Percentiles rank a stretch among this genome's conserved stretches.
Conservation (phyloP, 1,284 basidiomycete genomes). For the Cryptococcus maquisensis region DNA sequence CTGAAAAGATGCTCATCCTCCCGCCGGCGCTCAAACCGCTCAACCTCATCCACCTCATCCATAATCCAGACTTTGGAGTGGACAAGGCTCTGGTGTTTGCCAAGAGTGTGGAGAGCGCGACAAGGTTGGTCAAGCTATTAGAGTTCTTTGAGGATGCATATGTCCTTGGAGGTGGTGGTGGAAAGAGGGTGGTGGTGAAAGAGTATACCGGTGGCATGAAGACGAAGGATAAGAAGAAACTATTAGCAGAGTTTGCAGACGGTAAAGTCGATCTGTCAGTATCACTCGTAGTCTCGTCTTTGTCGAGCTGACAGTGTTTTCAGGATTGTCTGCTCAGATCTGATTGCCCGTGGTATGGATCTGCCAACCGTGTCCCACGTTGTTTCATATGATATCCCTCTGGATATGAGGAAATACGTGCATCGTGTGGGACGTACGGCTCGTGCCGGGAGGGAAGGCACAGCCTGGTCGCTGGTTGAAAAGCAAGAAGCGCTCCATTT, state of each 20-base stretch:
- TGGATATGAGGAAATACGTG: constrained; percentile 97
- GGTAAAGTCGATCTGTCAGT: constrained; percentile 78
- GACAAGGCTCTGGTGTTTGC: constrained; percentile 80
- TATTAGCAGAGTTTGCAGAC: constrained; percentile 75
- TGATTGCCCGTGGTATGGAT: constrained; percentile 96
- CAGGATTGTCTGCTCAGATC: constrained; percentile 91
- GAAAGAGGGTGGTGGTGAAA: constrained; percentile 53
- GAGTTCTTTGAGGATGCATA: constrained; percentile 70
- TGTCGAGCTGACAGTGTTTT: background rate
- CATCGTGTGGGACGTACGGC: constrained; percentile 94
- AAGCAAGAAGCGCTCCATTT: constrained; percentile 92
- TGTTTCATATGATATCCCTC: constrained; percentile 86
- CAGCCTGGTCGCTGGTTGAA: constrained; percentile 92
- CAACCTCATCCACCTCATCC: constrained; percentile 79
- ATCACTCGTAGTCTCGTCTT: background rate
- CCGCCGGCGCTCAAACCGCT: constrained; percentile 80
- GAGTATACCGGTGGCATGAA: constrained; percentile 86
- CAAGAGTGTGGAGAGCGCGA: constrained; percentile 87
- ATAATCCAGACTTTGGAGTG: constrained; percentile 39
- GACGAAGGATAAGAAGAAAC: constrained; percentile 64
- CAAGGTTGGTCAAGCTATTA: constrained; percentile 74
- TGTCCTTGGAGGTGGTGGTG: constrained; percentile 21
- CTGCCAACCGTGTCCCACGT: constrained; percentile 87
- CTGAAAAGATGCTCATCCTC: constrained; percentile 80
- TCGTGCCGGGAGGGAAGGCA: constrained; percentile 76